A percentile compares a stretch with the other conserved stretches of the same genome.
Evolutionary conservation across 2,329 filamentous ascomycete species (phyloP).

Genomic region (Fusarium albidum): DNA sequence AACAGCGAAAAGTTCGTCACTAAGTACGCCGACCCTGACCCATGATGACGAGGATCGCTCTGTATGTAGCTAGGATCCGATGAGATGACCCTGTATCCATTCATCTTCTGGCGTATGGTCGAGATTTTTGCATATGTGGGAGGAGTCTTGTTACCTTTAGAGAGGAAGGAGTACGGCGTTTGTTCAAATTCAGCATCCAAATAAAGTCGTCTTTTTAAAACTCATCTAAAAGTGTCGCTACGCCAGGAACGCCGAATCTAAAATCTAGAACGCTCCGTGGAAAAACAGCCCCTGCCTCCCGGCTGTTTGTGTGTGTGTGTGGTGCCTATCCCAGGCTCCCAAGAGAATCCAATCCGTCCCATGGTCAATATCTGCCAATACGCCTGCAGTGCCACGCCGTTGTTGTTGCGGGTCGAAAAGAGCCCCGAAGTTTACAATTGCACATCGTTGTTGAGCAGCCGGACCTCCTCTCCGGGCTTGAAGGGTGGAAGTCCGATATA

Average conservation of each 20-base stretch:
- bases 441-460: slow-evolving; percentile 83
- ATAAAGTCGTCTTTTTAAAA: slow-evolving; percentile 31
- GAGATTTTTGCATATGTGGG: slow-evolving; percentile 27
- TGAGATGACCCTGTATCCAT: slow-evolving; percentile 5
- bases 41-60: not conserved
- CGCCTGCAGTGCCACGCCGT: slow-evolving; percentile 36
- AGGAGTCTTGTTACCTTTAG: slow-evolving; percentile 18
- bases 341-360: slow-evolving; percentile 29
- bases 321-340: slow-evolving; percentile 29
- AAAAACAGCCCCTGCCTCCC: slow-evolving; percentile 31
- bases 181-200: slow-evolving; percentile 13
- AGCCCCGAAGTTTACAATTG: slow-evolving; percentile 69
- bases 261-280: slow-evolving; percentile 37
- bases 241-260: slow-evolving; percentile 38
- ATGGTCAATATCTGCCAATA: slow-evolving; percentile 33
- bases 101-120: slow-evolving; percentile 21
- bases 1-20: slow-evolving; percentile 44
- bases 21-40: slow-evolving; percentile 26
- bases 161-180: slow-evolving; percentile 36
- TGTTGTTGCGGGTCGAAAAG: slow-evolving; percentile 25
- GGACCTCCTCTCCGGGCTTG: slow-evolving; percentile 95
- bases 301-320: slow-evolving; percentile 19
- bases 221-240: slow-evolving; percentile 34
- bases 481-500: slow-evolving; percentile 95
- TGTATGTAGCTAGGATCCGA: not conserved